Base-by-base conservation (phyloP, 805 yeast genomes). In the Yamadazyma olivae region DNA sequence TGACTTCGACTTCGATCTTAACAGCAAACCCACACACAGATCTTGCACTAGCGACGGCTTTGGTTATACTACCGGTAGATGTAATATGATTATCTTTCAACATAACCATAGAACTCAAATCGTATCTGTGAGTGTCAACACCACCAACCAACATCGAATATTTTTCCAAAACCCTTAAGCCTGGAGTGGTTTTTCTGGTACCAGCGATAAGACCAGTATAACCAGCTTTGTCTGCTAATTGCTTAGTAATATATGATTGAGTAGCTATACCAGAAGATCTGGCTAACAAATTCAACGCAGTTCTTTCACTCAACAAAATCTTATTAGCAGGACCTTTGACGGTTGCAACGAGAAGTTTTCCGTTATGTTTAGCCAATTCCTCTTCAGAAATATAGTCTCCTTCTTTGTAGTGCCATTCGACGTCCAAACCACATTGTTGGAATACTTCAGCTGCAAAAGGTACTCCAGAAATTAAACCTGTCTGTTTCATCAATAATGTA, bases 101-200 rank as follows among this genome's bases (percentile, higher is more conserved):
- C 98, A 91, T 90, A 2, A 91, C 90, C 98, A 90, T 90, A 2
- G 93, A 77, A 30, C 93, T 81, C 38, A 90, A 74, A 56, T 91
- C 97, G 54, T 87, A 87, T 45, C 98, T 72, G 59, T 90, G 98
- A 37, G 93, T 75, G 55, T 90, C 98, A 38, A 87, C 84, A 3
- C 97, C 97, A 21, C 97, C 98, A 7, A 90, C 95, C 21, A 87
- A 64, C 98, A 90, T 91, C 17, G 95, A 83, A 61, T 90, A 90
- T 57, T 90, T 90, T 56, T 90, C 98, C 39, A 91, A 63, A 28
- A 81, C 68, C 52, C 98, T 77, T 44, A 90, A 73, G 0, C 98
- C 98, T 0, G 98, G 98, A 0, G 98, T 91, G n/a, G 97, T 91
- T 62, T 90, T 90, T 55, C 98, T 76, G 1, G 98, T 90, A 5